phyloP scores from a whole-genome alignment of 2,329 filamentous ascomycete genomes.

The Stromatinia cepivora region DNA sequence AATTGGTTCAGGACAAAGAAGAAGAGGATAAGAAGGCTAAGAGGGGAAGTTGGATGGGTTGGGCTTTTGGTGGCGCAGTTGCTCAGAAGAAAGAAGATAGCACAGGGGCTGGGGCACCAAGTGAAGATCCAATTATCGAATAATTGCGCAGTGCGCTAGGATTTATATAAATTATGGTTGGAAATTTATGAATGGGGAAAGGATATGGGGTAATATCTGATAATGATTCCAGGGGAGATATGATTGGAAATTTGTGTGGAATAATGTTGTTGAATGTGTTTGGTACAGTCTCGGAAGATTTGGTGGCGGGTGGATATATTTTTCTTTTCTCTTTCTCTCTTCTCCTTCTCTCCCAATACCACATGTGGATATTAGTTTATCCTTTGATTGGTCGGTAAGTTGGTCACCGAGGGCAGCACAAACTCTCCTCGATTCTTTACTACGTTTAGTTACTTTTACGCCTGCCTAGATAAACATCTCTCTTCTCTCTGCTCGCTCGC shows the following conservation, averaged over 20 bases:
- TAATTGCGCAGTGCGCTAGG: conserved; percentile 6
- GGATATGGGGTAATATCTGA: conserved; percentile 1
- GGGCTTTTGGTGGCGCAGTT: conserved; percentile 45
- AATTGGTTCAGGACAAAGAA: conserved; percentile 75
- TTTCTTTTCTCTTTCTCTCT: conserved; percentile 2
- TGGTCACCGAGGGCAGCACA: no score
- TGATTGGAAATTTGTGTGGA: not conserved
- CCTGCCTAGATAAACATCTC: not conserved
- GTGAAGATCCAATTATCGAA: conserved; percentile 22
- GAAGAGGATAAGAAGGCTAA: conserved; percentile 53
- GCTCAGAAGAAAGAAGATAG: conserved; percentile 20
- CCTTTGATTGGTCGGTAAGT: not conserved
- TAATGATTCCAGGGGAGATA: conserved; percentile 8
- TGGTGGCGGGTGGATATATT: conserved; percentile 4
- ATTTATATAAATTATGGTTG: not conserved
- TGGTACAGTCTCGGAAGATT: not conserved
- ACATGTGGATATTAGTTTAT: no score
- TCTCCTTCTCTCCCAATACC: not conserved
- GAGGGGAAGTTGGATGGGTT: conserved; percentile 65
- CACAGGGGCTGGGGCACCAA: not conserved
- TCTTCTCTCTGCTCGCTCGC: conserved; percentile 1
- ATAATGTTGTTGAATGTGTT: not conserved
- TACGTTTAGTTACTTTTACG: not conserved
- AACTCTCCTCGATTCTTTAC: not conserved
- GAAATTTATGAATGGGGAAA: conserved; percentile 3